phyloP scores from a whole-genome alignment of 2,329 filamentous ascomycete genomes.

The Colletotrichum karsti region DNA sequence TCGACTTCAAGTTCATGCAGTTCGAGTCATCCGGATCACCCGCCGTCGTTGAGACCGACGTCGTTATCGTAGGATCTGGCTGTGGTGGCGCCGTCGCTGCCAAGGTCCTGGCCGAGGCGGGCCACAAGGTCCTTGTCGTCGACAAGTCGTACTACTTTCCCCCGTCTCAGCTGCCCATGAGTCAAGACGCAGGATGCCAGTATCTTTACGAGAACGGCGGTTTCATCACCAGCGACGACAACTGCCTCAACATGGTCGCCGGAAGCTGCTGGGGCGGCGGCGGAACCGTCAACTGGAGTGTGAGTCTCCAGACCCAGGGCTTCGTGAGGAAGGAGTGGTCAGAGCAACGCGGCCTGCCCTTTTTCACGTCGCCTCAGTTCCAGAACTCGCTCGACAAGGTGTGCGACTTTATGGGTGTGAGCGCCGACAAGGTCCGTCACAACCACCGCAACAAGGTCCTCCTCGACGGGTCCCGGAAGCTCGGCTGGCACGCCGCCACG shows the following conservation, averaged over 20 bases:
- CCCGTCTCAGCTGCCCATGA: conserved; percentile 78
- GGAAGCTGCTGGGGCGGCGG: conserved; percentile 86
- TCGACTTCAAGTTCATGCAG: conserved; percentile 70
- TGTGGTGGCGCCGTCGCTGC: conserved; percentile 86
- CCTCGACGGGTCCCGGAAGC: conserved; percentile 77
- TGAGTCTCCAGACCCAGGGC: conserved; percentile 71
- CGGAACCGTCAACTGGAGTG: conserved; percentile 88
- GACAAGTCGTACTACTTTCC: conserved; percentile 85
- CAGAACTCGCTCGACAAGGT: conserved; percentile 84
- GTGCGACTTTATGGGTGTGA: conserved; percentile 81
- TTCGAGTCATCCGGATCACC: conserved; percentile 51
- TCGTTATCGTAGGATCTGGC: conserved; percentile 87
- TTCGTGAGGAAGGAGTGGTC: conserved; percentile 87
- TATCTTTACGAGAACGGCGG: conserved; percentile 78
- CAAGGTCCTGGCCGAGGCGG: conserved; percentile 81
- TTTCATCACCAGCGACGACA: conserved; percentile 62
- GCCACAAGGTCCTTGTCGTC: conserved; percentile 79
- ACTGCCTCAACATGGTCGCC: conserved; percentile 67
- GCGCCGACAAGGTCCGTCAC: conserved; percentile 71
- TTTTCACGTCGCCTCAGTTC: conserved; percentile 79
- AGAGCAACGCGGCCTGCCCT: conserved; percentile 66
- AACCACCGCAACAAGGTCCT: conserved; percentile 77
- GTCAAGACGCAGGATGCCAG: conserved; percentile 63
- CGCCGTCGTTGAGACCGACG: conserved; percentile 76
- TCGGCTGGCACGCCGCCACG: conserved; percentile 74